Base-by-base conservation (phyloP, 192 early-diverging fungal genomes). In the Entophlyctis helioformis region DNA sequence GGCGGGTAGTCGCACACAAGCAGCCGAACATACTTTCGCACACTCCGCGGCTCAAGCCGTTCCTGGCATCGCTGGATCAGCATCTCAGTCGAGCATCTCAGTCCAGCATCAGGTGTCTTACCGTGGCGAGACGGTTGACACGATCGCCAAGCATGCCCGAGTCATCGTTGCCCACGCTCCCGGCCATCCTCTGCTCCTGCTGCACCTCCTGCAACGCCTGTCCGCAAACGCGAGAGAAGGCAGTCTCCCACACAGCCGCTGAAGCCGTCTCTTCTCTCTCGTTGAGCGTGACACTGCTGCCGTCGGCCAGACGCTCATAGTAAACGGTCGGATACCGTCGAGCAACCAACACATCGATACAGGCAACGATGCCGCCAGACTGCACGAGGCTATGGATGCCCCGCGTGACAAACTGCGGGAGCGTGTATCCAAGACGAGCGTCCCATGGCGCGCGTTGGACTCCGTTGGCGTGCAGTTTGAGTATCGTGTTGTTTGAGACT, bases 341-440 rank as follows among this genome's bases (percentile, higher is more conserved):
- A 24, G 67, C 51, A 2, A 85, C 47, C 5, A 85, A 38, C 0
- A 80, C 62, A 42, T 86, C 84, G 4, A 86, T 18, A 15, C 59
- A 56, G 0, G 84, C 67, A 2, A 85, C 54, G 13, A 64, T 35
- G 0, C 84, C 84, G 28, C 84, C 84, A 11, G 78, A 64, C 0
- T 60, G 46, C 4, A 36, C 22, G 4, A 78, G 43, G 16, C 46
- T 50, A 1, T 47, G 19, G 22, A 83, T 29, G 0, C 47, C 20
- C 12, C 54, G 48, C 36, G 50, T 56, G 6, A 77, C 41, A 7
- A 57, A 4, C 1, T 38, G 42, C 12, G 33, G 18, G 7, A 40
- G 36, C 34, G 75, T 71, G 40, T 73, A 74, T 3, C 84, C 84
- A 3, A 86, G 60, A 28, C 59, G 71, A 1, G 68, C 55, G 51